phyloP scores from a whole-genome alignment of 805 yeast genomes.

The Zygotorulaspora sp. region DNA sequence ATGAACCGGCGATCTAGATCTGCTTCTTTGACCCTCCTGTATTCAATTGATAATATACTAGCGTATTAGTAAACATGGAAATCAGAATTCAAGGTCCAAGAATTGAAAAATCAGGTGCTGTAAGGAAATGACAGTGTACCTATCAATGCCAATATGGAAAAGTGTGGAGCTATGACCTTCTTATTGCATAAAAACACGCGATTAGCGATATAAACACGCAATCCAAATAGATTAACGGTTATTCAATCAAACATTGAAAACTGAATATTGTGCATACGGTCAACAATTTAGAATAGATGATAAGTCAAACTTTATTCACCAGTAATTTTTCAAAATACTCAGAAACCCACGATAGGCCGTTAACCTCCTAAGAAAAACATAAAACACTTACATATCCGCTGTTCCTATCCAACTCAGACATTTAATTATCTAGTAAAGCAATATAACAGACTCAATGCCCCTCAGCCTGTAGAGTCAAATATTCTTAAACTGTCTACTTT shows the following conservation, averaged over 20 bases:
- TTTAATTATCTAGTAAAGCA: constrained; percentile 1
- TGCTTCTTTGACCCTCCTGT: constrained; percentile 13
- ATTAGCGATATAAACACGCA: no score
- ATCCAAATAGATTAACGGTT: no score
- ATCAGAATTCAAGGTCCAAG: not conserved
- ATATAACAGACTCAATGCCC: constrained; percentile 1
- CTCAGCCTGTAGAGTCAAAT: no score
- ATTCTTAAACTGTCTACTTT: no score
- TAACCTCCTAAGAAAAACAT: not conserved
- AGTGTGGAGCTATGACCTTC: no score
- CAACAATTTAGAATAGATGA: no score
- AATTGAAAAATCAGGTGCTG: constrained; percentile 3
- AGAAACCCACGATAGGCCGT: not conserved
- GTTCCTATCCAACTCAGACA: constrained; percentile 12
- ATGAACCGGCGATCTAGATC: constrained; percentile 25
- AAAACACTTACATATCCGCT: constrained; percentile 11
- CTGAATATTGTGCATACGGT: no score
- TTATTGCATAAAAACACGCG: no score
- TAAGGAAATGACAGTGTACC: no score
- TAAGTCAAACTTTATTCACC: not conserved
- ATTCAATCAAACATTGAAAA: no score
- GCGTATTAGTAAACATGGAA: constrained; percentile 9
- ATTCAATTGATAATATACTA: not conserved
- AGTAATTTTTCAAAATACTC: not conserved
- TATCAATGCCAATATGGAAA: no score